Evolutionary conservation across 768 basidiomycete species (phyloP).

Genomic region (Amanita jacksonii): DNA sequence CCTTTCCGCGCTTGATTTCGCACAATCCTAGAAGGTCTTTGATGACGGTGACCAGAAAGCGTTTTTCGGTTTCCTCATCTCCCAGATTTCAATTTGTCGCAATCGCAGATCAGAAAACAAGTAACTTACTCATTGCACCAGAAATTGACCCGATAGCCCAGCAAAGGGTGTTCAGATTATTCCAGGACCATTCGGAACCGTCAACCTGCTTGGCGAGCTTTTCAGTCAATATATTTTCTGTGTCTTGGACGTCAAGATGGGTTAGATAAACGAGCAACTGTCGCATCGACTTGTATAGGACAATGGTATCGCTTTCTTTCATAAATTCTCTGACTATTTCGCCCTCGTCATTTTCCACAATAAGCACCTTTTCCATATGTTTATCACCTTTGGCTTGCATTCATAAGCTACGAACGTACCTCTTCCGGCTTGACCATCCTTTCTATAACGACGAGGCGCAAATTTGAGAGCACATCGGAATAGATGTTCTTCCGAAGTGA

Average conservation of each 20-base stretch:
- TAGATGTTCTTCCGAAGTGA: constrained; percentile 90
- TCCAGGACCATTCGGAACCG: constrained; percentile 98
- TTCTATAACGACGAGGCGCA: constrained; percentile 93
- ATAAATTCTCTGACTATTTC: constrained; percentile 99
- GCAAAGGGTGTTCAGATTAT: constrained; percentile 96
- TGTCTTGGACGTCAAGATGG: constrained; percentile 91
- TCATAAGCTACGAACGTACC: constrained; percentile 33
- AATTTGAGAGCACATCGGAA: constrained; percentile 86
- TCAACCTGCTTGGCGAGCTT: constrained; percentile 97
- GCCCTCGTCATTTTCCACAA: constrained; percentile 98
- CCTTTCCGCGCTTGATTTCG: constrained; percentile 98
- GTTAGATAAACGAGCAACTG: constrained; percentile 96
- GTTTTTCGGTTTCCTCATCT: constrained; percentile 99
- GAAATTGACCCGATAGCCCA: constrained; percentile 99
- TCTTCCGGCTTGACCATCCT: constrained; percentile 99
- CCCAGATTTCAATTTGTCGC: constrained; percentile 3
- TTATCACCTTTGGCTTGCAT: neutral
- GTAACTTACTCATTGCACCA: constrained; percentile 89
- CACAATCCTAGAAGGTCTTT: constrained; percentile 96
- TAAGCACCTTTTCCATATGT: constrained; percentile 60
- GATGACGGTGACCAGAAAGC: constrained; percentile 97
- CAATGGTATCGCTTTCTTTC: constrained; percentile 98
- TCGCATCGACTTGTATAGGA: constrained; percentile 98
- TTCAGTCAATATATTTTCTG: constrained; percentile 95
- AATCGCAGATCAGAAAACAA: constrained; percentile 10